phyloP scores from a whole-genome alignment of 495 filamentous ascomycete species.

The Corynascus novoguineensis region DNA sequence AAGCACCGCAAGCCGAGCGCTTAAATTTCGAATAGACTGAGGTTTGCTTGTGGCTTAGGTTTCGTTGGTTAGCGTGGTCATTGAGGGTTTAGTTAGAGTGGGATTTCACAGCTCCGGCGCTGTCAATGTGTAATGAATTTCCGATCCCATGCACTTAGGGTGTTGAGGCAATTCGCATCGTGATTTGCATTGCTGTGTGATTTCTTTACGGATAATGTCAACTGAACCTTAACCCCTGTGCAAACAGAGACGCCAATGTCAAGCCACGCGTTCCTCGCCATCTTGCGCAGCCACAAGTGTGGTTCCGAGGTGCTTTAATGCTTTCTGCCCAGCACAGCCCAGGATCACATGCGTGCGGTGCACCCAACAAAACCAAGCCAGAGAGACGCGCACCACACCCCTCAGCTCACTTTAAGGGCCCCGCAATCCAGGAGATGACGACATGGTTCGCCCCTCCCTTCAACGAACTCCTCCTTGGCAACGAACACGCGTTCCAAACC shows the following conservation, averaged over 20 bases:
- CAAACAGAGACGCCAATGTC: background rate
- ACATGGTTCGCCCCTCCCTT: slow-evolving; percentile 19
- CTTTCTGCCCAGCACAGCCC: too few relatives aligned
- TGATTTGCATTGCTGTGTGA: too few relatives aligned
- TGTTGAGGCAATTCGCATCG: too few relatives aligned
- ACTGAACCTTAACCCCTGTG: too few relatives aligned
- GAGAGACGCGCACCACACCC: background rate
- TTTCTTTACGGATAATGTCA: too few relatives aligned
- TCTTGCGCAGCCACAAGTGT: slow-evolving; percentile 18
- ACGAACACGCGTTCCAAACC: slow-evolving; percentile 13
- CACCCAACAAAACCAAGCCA: background rate
- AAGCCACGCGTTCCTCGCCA: background rate
- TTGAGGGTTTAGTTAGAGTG: background rate
- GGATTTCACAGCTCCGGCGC: background rate
- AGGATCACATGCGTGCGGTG: background rate
- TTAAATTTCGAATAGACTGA: too few relatives aligned
- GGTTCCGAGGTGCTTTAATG: too few relatives aligned
- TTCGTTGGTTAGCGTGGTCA: background rate
- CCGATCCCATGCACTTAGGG: too few relatives aligned
- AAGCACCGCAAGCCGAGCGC: slow-evolving; percentile 33
- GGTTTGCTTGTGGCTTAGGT: background rate
- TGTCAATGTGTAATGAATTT: too few relatives aligned
- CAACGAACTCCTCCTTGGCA: slow-evolving; percentile 5
- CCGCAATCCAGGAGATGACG: slow-evolving; percentile 27
- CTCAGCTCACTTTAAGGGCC: background rate